phyloP scores from a whole-genome alignment of 2,329 filamentous ascomycete genomes.

The Cytospora paraplurivora region DNA sequence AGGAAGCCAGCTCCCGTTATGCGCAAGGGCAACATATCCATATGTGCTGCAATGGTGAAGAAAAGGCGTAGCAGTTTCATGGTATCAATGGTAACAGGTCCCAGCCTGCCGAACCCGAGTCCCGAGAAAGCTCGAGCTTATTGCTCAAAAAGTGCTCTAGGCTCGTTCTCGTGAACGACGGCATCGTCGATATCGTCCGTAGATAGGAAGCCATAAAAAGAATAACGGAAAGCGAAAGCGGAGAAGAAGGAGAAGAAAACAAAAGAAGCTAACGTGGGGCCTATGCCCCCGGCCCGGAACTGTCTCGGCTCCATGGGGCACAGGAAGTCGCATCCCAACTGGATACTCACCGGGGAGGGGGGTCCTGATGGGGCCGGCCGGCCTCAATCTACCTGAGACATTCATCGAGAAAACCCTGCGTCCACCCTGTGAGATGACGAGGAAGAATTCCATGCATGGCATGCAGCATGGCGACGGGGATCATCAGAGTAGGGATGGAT shows the following conservation, averaged over 20 bases:
- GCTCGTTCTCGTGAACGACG: too few species aligned
- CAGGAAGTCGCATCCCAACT: slow-evolving; percentile 15
- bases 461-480: slow-evolving; percentile 21
- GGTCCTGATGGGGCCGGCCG: neutral
- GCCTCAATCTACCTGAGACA: slow-evolving; percentile 17
- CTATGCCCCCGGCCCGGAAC: neutral
- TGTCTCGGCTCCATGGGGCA: slow-evolving; percentile 4
- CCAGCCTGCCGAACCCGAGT: too few species aligned
- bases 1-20: too few species aligned
- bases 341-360: neutral
- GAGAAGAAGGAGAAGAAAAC: neutral
- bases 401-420: slow-evolving; percentile 1
- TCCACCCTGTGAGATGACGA: slow-evolving; percentile 3
- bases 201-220: neutral
- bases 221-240: neutral
- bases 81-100: too few species aligned
- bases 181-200: neutral
- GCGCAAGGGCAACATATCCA: too few species aligned
- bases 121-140: too few species aligned
- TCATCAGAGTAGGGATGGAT: neutral
- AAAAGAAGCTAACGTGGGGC: neutral
- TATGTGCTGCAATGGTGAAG: neutral
- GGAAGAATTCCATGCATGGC: slow-evolving; percentile 12
- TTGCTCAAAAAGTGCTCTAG: too few species aligned
- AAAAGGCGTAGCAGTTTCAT: neutral